Evolutionary conservation across 306 rosid species (phyloP), one percentile per base, ranked within the genome.

Genomic region (Prunus mira): DNA sequence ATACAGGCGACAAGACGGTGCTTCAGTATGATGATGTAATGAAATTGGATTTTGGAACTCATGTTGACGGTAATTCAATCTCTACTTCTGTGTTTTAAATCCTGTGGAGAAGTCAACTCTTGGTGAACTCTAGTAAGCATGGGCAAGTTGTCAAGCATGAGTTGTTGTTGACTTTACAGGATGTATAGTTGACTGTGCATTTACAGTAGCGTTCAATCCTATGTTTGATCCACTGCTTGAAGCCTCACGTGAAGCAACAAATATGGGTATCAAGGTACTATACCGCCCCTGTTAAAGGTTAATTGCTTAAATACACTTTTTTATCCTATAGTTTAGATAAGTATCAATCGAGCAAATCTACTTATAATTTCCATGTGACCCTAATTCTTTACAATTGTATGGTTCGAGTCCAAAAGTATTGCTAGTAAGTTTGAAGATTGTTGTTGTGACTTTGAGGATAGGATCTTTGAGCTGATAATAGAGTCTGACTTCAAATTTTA

Each of bases 21-120:
- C 98, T 95, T 81, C 97, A 89, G 78, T 89, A 89, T 71, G 97
- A 95, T 78, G 98, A 95, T 86, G 97, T 95, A 41, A 95, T 95
- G 98, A 95, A 90, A 83, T 83, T 95, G 87, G 98, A 95, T 80
- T 95, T 95, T 83, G 98, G 97, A 82, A 95, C 97, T 69, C 98
- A 95, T 79, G 63, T 95, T 45, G 97, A 95, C 82, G 98, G 98
- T 95, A 87, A 76, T 77, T 38, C 49, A n/a, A 34, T n/a, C 5
- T 57, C 65, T 71, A 17, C 47, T 71, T 61, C 0, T 71, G 17
- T 74, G 60, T 69, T 32, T 38, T 55, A 43, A 71, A 18, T 19
- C 60, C 34, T 32, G 12, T 72, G 56, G 32, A 69, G 60, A 78
- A 76, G 63, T 63, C 56, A 56, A 17, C 65, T 67, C 54, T 30